Evolutionary conservation across 2,329 filamentous ascomycete genomes (phyloP).

Genomic region (Microsporum audouinii): DNA sequence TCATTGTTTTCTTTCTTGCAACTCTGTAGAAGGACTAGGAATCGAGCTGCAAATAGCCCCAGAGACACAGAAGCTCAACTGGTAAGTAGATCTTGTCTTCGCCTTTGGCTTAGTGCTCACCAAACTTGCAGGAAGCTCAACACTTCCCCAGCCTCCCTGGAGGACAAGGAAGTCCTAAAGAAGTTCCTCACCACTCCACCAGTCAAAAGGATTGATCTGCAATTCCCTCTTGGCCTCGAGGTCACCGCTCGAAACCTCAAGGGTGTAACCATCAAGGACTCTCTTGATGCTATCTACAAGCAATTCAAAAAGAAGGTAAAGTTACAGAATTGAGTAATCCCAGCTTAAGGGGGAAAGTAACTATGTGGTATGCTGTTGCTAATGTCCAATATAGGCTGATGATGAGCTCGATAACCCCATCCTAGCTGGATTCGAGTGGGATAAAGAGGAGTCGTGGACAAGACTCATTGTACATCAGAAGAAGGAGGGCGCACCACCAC

Average conservation of each 20-base stretch:
- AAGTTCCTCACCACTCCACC: conserved; percentile 67
- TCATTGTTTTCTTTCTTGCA: neutral
- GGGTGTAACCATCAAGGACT: conserved; percentile 95
- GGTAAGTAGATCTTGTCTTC: conserved; percentile 46
- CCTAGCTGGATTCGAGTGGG: conserved; percentile 92
- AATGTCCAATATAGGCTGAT: conserved; percentile 52
- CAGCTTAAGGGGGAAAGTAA: neutral
- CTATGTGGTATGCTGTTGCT: too few relatives aligned
- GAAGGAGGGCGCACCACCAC: conserved; percentile 50
- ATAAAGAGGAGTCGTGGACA: conserved; percentile 84
- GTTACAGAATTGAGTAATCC: conserved; percentile 8
- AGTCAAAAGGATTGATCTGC: conserved; percentile 87
- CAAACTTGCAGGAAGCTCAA: conserved; percentile 69
- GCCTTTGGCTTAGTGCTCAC: neutral
- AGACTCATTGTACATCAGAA: conserved; percentile 76
- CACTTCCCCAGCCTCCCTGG: conserved; percentile 62
- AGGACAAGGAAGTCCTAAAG: conserved; percentile 76
- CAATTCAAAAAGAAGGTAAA: conserved; percentile 90
- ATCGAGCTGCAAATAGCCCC: conserved; percentile 61
- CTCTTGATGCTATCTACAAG: conserved; percentile 89
- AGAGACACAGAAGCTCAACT: conserved; percentile 79
- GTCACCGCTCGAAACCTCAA: conserved; percentile 84
- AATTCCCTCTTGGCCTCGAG: conserved; percentile 78
- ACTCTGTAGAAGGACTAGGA: conserved; percentile 54
- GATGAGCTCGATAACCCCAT: conserved; percentile 82